Percentiles rank a stretch among this genome's conserved stretches.
phyloP scores from a whole-genome alignment of 768 basidiomycete species.

The Suillus brevipes region DNA sequence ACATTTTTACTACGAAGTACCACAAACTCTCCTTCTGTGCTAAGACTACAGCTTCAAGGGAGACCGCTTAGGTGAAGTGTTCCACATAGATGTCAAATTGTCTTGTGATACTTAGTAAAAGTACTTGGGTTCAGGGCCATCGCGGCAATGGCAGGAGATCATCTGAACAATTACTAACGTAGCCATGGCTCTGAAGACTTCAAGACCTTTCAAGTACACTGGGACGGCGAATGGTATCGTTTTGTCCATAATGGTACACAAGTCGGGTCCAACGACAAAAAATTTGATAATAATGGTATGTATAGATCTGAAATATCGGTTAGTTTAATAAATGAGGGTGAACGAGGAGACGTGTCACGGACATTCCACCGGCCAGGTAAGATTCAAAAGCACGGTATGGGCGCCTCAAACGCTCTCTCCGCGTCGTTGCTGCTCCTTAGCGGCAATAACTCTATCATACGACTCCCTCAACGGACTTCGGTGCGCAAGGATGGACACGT shows the following conservation, averaged over 20 bases:
- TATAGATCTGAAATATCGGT: constrained; percentile 20
- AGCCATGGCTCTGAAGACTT: not conserved
- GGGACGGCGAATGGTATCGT: not conserved
- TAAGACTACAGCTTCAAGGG: not conserved
- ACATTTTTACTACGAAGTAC: not conserved
- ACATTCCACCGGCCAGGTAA: constrained; percentile 5
- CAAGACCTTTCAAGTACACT: not conserved
- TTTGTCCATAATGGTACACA: not conserved
- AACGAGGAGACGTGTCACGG: constrained; percentile 1
- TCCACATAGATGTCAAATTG: not conserved
- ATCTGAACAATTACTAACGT: not conserved
- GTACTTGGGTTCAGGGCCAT: not conserved
- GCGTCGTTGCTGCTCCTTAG: constrained; percentile 43
- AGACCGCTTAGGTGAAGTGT: not conserved
- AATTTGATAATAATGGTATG: constrained; percentile 26
- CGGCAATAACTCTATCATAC: constrained; percentile 63
- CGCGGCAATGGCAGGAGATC: not conserved
- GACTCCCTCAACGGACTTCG: constrained; percentile 70
- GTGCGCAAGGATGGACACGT: constrained; percentile 66
- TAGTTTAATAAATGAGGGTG: constrained; percentile 1
- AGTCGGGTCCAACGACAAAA: constrained; percentile 17
- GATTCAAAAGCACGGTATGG: not conserved
- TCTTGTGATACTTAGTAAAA: not conserved
- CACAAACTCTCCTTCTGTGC: too few relatives aligned
- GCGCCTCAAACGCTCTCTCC: constrained; percentile 7